phyloP scores from a whole-genome alignment of 352 stramenopile species.

The Pythium coloratum region DNA sequence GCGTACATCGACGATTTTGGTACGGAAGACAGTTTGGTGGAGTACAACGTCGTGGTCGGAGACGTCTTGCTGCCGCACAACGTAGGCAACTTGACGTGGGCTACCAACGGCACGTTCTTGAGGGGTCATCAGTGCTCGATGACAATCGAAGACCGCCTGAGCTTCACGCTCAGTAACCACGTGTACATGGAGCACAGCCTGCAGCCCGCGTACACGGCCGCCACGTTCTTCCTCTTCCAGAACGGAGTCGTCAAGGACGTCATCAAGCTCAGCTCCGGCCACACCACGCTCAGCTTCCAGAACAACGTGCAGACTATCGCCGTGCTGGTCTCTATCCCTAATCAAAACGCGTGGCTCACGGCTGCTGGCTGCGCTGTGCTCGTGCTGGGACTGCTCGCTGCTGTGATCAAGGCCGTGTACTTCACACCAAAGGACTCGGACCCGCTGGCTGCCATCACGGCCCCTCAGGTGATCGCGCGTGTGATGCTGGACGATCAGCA shows the following conservation, averaged over 20 bases:
- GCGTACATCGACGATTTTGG: too few species aligned
- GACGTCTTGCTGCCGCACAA: background rate
- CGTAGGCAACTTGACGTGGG: background rate
- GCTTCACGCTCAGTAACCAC: slow-evolving; percentile 15
- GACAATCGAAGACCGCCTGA: slow-evolving; percentile 13
- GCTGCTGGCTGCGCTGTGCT: slow-evolving; percentile 6
- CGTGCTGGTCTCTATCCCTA: slow-evolving; percentile 8
- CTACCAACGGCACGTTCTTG: background rate
- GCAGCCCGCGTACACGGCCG: too few species aligned
- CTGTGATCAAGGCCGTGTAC: background rate
- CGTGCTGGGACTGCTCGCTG: background rate
- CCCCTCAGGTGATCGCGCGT: background rate
- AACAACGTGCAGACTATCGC: slow-evolving; percentile 9
- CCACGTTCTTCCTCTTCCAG: slow-evolving; percentile 17
- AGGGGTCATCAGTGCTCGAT: background rate
- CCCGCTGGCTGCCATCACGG: background rate
- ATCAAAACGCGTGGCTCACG: slow-evolving; percentile 18
- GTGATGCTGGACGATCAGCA: background rate
- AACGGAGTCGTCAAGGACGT: slow-evolving; percentile 12
- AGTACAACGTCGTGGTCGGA: too few species aligned
- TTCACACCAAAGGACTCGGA: background rate
- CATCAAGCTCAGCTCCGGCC: background rate
- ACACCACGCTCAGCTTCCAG: slow-evolving; percentile 6
- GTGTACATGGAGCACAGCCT: slow-evolving; percentile 21
- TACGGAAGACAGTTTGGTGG: too few species aligned